Percentiles rank a stretch among this genome's conserved stretches.
Conservation (phyloP, 2,329 filamentous ascomycete genomes). For the Ramularia endophylla region DNA sequence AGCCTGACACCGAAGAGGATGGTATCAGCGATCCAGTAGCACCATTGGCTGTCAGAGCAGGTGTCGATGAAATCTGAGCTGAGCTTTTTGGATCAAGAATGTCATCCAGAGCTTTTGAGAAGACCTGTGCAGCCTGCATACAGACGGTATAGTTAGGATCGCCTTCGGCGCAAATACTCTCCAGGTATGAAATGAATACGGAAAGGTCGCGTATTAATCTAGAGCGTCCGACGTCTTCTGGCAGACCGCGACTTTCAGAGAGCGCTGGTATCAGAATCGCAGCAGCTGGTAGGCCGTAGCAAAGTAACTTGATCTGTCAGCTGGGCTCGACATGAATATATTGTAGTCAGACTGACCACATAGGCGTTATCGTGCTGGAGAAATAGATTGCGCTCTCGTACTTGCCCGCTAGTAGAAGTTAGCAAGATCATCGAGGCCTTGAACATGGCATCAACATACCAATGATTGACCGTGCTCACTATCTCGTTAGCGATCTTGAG, state of each 20-base stretch:
- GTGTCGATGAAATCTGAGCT: no score
- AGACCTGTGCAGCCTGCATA: conserved; percentile 13
- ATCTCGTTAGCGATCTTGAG: conserved; percentile 10
- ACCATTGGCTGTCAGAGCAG: no score
- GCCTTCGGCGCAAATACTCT: conserved; percentile 13
- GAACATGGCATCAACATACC: not conserved
- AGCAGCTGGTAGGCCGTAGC: conserved; percentile 16
- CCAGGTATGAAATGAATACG: conserved; percentile 18
- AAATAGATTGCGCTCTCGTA: conserved; percentile 11
- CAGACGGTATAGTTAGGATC: conserved; percentile 19
- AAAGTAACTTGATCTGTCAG: conserved; percentile 10
- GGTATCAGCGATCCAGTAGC: not conserved
- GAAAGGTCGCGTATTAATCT: conserved; percentile 17
- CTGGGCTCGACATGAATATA: no score
- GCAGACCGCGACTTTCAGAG: conserved; percentile 5
- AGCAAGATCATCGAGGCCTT: no score
- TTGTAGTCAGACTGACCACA: conserved; percentile 11
- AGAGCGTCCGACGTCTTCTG: conserved; percentile 8
- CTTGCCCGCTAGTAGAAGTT: conserved; percentile 4
- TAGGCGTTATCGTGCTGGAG: conserved; percentile 14
- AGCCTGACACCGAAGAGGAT: not conserved
- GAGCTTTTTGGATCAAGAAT: no score
- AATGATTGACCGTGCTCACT: conserved; percentile 12
- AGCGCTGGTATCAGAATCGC: conserved; percentile 13
- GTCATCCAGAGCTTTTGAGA: conserved; percentile 17